phyloP scores from a whole-genome alignment of 2,329 filamentous ascomycete genomes.

The Verticillium longisporum region DNA sequence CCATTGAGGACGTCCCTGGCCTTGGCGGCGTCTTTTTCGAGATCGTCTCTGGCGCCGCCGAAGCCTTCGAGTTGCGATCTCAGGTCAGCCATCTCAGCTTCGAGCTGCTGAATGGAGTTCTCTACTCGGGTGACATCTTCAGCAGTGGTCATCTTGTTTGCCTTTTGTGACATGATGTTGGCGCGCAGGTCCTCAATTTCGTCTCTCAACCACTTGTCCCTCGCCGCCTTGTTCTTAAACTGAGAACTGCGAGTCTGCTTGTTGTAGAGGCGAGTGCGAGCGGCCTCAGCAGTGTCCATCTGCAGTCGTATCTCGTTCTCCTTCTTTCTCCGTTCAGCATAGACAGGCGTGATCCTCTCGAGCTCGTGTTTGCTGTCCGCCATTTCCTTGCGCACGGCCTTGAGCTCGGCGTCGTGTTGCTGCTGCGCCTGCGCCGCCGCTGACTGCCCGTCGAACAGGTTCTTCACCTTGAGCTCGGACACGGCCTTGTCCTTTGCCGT shows the following conservation, averaged over 20 bases:
- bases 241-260: constrained; percentile 87
- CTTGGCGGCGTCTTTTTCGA: constrained; percentile 67
- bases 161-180: constrained; percentile 72
- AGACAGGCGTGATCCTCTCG: constrained; percentile 66
- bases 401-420: constrained; percentile 65
- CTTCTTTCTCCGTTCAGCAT: constrained; percentile 63
- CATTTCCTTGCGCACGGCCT: constrained; percentile 68
- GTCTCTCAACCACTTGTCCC: constrained; percentile 73
- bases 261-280: constrained; percentile 72
- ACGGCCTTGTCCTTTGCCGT: constrained; percentile 75
- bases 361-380: constrained; percentile 71
- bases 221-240: constrained; percentile 81
- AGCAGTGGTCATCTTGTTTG: constrained; percentile 74
- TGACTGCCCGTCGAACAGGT: constrained; percentile 74
- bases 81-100: constrained; percentile 64
- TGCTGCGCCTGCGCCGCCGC: constrained; percentile 66
- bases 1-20: constrained; percentile 74
- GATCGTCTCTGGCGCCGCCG: constrained; percentile 63
- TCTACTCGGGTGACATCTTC: constrained; percentile 75
- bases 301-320: constrained; percentile 66
- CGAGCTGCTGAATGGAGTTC: constrained; percentile 61
- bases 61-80: constrained; percentile 72
- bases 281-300: constrained; percentile 69
- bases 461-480: constrained; percentile 77
- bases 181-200: constrained; percentile 71